Percentiles rank a stretch among this genome's conserved stretches.
Evolutionary conservation across 306 rosid species (phyloP).

Genomic region (Clitoria ternatea): DNA sequence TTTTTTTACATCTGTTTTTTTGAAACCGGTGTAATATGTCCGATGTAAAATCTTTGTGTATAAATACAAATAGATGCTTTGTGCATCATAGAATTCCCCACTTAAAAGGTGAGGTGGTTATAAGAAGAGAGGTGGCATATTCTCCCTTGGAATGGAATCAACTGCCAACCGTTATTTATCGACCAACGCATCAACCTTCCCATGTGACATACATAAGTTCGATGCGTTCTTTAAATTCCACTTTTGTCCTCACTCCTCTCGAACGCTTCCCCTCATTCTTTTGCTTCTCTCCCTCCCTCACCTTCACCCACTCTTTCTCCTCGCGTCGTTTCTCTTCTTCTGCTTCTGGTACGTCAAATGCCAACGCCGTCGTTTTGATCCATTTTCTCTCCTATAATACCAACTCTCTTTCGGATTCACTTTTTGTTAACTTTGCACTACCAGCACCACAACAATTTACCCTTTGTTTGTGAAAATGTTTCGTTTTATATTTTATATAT

Average conservation of each 20-base stretch:
- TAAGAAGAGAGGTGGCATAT: too few species aligned
- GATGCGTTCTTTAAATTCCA: constrained; percentile 6
- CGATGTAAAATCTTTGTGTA: too few species aligned
- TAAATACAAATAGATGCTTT: too few species aligned
- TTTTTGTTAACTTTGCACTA: neutral
- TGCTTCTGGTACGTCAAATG: neutral
- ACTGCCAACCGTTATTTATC: too few species aligned
- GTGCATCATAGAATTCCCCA: too few species aligned
- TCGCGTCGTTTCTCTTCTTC: too few species aligned
- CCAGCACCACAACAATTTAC: neutral
- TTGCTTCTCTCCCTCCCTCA: neutral
- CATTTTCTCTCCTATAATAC: neutral
- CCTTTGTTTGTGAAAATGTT: neutral
- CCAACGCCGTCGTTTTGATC: neutral
- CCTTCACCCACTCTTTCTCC: neutral
- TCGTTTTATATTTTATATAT: neutral
- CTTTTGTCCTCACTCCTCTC: neutral
- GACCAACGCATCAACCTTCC: too few species aligned
- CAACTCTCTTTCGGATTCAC: neutral
- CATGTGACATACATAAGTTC: too few species aligned
- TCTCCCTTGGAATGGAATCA: too few species aligned
- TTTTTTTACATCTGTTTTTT: too few species aligned
- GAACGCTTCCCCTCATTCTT: neutral
- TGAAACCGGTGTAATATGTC: too few species aligned
- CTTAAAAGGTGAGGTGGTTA: too few species aligned